Conservation (phyloP, 1,139 yeast genomes). For the Diutina ranongensis region DNA sequence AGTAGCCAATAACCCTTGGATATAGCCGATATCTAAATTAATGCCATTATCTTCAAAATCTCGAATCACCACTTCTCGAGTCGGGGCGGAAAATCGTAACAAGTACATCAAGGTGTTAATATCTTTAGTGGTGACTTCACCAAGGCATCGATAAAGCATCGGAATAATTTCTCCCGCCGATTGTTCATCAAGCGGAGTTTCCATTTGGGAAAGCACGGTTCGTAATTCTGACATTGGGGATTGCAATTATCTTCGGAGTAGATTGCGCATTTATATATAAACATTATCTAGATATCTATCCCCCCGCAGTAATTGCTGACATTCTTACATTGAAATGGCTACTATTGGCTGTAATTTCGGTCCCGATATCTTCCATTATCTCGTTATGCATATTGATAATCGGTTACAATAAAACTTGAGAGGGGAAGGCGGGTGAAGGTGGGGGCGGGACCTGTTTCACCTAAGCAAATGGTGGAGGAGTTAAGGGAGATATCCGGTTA, state of each 20-base stretch:
- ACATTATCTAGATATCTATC: too few relatives aligned
- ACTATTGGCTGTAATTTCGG: neutral
- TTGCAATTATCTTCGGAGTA: neutral
- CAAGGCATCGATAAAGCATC: neutral
- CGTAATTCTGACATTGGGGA: neutral
- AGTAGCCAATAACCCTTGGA: conserved; percentile 1
- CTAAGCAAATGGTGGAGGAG: too few relatives aligned
- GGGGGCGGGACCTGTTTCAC: too few relatives aligned
- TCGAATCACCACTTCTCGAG: conserved; percentile 3
- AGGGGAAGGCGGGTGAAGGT: too few relatives aligned
- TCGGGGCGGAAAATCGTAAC: conserved; percentile 1
- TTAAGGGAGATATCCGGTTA: too few relatives aligned
- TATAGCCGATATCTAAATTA: neutral
- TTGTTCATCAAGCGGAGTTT: conserved; percentile 2
- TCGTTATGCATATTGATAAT: neutral
- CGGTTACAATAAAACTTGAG: too few relatives aligned
- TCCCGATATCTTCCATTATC: neutral
- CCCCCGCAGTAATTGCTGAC: conserved; percentile 6
- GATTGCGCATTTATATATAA: neutral
- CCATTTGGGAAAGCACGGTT: neutral
- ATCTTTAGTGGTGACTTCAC: neutral
- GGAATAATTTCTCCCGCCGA: neutral
- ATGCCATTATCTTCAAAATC: conserved; percentile 4
- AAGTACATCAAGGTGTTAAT: conserved; percentile 4
- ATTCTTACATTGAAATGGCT: neutral